phyloP scores from a whole-genome alignment of 2,329 filamentous ascomycete genomes.

The Huntiella omanensis region DNA sequence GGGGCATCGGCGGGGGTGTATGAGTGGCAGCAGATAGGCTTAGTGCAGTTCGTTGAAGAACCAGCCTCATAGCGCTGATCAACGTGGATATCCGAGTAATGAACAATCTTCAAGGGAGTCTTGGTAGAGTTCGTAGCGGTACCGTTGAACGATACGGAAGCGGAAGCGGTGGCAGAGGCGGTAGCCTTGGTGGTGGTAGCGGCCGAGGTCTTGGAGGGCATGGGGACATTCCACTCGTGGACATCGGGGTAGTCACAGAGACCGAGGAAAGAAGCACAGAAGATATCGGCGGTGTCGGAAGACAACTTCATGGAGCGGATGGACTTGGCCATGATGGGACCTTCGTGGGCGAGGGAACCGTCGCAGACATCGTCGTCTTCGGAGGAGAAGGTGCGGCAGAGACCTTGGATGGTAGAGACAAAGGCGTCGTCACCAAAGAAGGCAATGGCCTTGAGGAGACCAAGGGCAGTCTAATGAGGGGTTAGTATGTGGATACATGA shows the following conservation, averaged over 20 bases:
- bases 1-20: slow-evolving; percentile 29
- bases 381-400: slow-evolving; percentile 21
- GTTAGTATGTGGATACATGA: slow-evolving; percentile 7
- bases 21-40: slow-evolving; percentile 38
- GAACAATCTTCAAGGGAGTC: slow-evolving; percentile 32
- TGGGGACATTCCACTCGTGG: slow-evolving; percentile 21
- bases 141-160: background rate
- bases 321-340: slow-evolving; percentile 31
- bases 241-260: slow-evolving; percentile 31
- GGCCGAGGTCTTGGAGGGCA: background rate
- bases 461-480: background rate
- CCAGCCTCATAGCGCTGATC: slow-evolving; percentile 35
- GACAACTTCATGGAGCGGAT: slow-evolving; percentile 28
- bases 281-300: slow-evolving; percentile 29
- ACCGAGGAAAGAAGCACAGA: slow-evolving; percentile 35
- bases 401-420: slow-evolving; percentile 16
- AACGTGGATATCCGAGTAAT: slow-evolving; percentile 41
- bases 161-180: slow-evolving; percentile 12
- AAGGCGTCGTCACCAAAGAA: slow-evolving; percentile 24
- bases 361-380: slow-evolving; percentile 37
- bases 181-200: slow-evolving; percentile 5
- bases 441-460: slow-evolving; percentile 25
- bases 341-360: slow-evolving; percentile 31
- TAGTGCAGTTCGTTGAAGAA: slow-evolving; percentile 33
- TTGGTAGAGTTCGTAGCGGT: slow-evolving; percentile 13